Evolutionary conservation across 495 filamentous ascomycete species (phyloP), one percentile per base, ranked within the genome.

Genomic region (Hypoxylon perforatum): DNA sequence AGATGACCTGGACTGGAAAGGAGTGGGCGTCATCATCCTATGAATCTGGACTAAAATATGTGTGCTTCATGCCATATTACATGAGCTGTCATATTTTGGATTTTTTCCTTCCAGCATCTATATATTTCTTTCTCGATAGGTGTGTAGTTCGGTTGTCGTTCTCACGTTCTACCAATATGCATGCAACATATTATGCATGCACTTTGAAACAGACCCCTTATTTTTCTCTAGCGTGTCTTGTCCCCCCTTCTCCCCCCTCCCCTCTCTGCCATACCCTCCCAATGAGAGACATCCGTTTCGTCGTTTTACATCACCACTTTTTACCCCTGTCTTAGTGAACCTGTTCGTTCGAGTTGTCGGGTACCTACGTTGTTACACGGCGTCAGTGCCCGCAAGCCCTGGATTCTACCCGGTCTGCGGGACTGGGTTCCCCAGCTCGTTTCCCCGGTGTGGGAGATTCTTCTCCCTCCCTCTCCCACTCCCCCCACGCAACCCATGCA

Each of bases 21-120:
- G 47, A 54, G 36, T n/a, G 36, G 21, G 15, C 5, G 11, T 50
- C 8, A 14, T 21, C 36, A 14, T 51, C 53, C 48, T 46, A 19
- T 30, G 9, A 12, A 12, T 42, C 10, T 6, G 22, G 28, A 59
- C 17, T 18, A 57, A 52, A 45, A 59, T 59, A 59, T 63, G 47
- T 60, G 65, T 54, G 25, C 25, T n/a, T 68, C 49, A 62, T 63
- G 65, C 19, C 46, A 63, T 68, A 35, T 14, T 17, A 68, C 65
- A 14, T 68, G 65, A 68, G 46, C 42, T 55, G 39, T 68, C 54
- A 63, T 45, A 41, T 67, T 52, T 28, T 19, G 49, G 45, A 17
- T 28, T 63, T 25, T 48, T 4, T 42, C 25, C 5, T 4, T 42
- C 25, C 5, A 11, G 25, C 25, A 28, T 7, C 42, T 48, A 54